These are phyloP conservation scores for Tolypocladium album DNA, from an alignment of 2,329 filamentous ascomycete genomes.

Conservation along the genomic window DNA sequence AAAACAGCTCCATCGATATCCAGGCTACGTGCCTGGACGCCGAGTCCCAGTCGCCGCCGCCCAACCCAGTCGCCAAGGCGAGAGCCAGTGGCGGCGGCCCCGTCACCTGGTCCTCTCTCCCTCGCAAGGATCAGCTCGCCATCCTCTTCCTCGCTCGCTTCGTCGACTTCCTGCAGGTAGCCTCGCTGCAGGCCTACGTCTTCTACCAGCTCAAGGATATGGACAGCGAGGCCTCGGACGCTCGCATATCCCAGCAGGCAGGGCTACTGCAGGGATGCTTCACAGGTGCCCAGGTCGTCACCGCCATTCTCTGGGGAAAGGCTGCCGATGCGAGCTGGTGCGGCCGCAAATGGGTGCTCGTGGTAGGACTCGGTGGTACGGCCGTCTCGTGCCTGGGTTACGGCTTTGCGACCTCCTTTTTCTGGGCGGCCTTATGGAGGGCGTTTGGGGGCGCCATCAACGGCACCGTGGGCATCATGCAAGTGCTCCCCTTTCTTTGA, in stretches of 20 bases:
- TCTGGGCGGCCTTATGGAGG: slow-evolving; percentile 62
- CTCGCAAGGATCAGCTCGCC: slow-evolving; percentile 64
- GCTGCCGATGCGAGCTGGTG: slow-evolving; percentile 51
- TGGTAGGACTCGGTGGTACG: slow-evolving; percentile 66
- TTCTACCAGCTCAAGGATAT: slow-evolving; percentile 86
- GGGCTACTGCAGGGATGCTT: slow-evolving; percentile 72
- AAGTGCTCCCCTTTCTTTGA: slow-evolving; percentile 3
- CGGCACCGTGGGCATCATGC: slow-evolving; percentile 62
- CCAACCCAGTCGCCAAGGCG: background rate
- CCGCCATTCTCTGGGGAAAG: slow-evolving; percentile 73
- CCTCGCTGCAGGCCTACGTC: slow-evolving; percentile 66
- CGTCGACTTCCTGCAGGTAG: slow-evolving; percentile 74
- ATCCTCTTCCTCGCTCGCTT: slow-evolving; percentile 70
- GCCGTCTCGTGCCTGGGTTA: slow-evolving; percentile 37
- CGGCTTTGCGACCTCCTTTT: slow-evolving; percentile 53
- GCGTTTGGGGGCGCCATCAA: slow-evolving; percentile 62
- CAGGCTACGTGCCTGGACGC: background rate
- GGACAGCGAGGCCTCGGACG: slow-evolving; percentile 37
- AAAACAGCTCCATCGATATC: background rate
- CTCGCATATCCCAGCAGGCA: slow-evolving; percentile 65
- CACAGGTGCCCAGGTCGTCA: slow-evolving; percentile 71
- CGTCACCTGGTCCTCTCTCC: slow-evolving; percentile 55
- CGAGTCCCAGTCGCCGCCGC: background rate
- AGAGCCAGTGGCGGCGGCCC: slow-evolving; percentile 6
- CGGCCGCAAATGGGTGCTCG: slow-evolving; percentile 67